Evolutionary conservation across 139 green algal species (phyloP), one percentile per base, ranked within the genome.

Genomic region (Chlamydomonas sp.): DNA sequence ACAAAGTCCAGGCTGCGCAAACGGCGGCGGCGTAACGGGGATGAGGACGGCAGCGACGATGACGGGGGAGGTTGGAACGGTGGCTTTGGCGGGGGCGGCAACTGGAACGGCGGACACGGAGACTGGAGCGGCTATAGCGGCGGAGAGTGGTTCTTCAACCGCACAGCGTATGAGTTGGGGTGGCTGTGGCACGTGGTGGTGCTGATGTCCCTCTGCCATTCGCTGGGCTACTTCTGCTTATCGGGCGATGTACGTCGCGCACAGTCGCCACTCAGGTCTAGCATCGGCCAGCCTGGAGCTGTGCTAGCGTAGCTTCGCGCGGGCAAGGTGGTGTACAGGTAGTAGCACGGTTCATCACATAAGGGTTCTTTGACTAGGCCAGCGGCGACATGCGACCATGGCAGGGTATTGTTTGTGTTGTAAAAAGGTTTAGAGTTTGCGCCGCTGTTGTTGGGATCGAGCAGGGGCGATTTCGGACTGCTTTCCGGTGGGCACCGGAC

Each of bases 1-100:
- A 78, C 63, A 67, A 85, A 85, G 80, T 67, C 80, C 8, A 85
- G 78, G 80, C 57, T 85, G 6, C 80, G 80, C 20, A 85, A 85
- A 17, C 80, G 80, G 67, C 58, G 80, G 58, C 58, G 80, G 15
- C 67, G 80, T 49, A 77, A 77, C 14, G 66, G 80, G 3, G 80
- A 78, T 15, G 80, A 85, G 31, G 31, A 49, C 31, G 31, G 31
- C 79, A 76, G 80, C 59, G 80, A 73, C 8, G 80, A 85, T 84
- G 79, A 62, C 79, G 16, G 20, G 0, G 79, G 79, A 12, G 66
- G 57, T 17, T 60, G 2, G 31, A 67, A 67, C 5, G 67, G 80
- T 16, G 80, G 69, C 15, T 14, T 57, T 6, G 69, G 80, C 59
- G 80, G 57, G 17, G 80, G 80, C 18, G 67, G 67, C 57, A 69